These are phyloP conservation scores for Cruciata laevipes DNA, from an alignment of 257 asterid genomes.

Conservation along the genomic window DNA sequence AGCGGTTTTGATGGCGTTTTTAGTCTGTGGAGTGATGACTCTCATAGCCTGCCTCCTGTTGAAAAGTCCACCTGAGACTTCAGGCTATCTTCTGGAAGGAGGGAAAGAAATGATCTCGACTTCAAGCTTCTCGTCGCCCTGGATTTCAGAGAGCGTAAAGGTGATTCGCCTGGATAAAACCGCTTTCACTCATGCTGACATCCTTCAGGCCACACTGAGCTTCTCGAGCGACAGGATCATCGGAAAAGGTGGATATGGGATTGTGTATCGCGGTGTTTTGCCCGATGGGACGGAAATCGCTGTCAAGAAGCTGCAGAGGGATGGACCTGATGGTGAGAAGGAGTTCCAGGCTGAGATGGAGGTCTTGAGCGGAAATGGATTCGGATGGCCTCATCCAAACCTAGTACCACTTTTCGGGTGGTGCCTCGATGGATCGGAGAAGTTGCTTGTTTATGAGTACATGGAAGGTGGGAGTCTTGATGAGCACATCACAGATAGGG, in stretches of 20 bases:
- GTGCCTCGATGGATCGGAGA: constrained; percentile 79
- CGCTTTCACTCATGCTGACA: constrained; percentile 77
- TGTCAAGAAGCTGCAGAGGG: constrained; percentile 68
- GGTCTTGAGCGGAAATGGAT: constrained; percentile 58
- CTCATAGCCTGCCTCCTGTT: constrained; percentile 45
- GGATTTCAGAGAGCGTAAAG: constrained; percentile 54
- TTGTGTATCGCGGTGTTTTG: constrained; percentile 70
- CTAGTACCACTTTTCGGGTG: constrained; percentile 81
- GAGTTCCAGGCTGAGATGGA: constrained; percentile 95
- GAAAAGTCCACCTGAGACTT: constrained; percentile 41
- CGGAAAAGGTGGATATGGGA: constrained; percentile 86
- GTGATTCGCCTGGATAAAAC: constrained; percentile 77
- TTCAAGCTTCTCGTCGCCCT: constrained; percentile 61
- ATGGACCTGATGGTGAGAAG: constrained; percentile 80
- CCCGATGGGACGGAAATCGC: constrained; percentile 86
- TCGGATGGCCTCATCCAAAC: constrained; percentile 96
- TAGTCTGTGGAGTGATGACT: constrained; percentile 51
- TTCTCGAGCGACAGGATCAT: constrained; percentile 71
- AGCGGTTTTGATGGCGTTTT: constrained; percentile 44
- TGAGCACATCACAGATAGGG: constrained; percentile 38
- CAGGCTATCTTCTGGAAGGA: constrained; percentile 43
- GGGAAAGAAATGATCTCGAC: constrained; percentile 35
- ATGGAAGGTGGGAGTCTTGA: constrained; percentile 90
- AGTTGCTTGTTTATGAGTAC: constrained; percentile 75
- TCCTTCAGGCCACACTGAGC: constrained; percentile 64